Percentiles rank a stretch among this genome's conserved stretches.
Conservation (phyloP, 2,329 filamentous ascomycete species). For the Alternaria triticina region DNA sequence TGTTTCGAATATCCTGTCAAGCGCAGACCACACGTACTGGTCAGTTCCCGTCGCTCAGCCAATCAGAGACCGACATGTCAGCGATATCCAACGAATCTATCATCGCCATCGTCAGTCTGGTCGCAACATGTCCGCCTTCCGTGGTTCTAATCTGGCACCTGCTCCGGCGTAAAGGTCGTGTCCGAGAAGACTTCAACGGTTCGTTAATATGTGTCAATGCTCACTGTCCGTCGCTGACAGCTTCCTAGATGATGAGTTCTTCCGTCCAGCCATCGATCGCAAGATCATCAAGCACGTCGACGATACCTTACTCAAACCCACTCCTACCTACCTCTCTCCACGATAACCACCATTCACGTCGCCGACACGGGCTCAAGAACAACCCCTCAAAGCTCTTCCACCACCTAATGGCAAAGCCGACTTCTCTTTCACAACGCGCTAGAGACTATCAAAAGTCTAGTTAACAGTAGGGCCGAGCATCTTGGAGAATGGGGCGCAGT, state of each 20-base stretch:
- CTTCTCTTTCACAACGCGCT: accelerated
- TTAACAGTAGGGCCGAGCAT: too few species aligned
- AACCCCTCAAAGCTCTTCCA: neutral
- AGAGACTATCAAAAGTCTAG: neutral
- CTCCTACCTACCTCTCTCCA: neutral
- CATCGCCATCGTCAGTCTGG: neutral
- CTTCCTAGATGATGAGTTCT: neutral
- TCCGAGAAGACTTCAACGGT: neutral
- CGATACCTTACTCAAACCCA: neutral
- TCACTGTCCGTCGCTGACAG: accelerated
- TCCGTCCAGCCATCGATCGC: neutral
- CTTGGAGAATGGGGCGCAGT: accelerated
- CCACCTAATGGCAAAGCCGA: accelerated
- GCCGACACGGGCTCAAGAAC: accelerated
- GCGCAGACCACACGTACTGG: too few species aligned
- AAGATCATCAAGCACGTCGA: neutral
- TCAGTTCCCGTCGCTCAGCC: too few species aligned
- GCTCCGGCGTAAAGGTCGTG: neutral
- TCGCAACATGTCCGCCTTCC: neutral
- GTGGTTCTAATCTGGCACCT: neutral
- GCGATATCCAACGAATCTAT: neutral
- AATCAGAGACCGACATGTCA: neutral
- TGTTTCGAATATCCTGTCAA: too few species aligned
- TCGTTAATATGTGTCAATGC: neutral
- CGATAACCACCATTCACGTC: neutral